A percentile compares a stretch with the other conserved stretches of the same genome.
Conservation (phyloP, 352 stramenopile genomes). For the Pythium utonaiense region DNA sequence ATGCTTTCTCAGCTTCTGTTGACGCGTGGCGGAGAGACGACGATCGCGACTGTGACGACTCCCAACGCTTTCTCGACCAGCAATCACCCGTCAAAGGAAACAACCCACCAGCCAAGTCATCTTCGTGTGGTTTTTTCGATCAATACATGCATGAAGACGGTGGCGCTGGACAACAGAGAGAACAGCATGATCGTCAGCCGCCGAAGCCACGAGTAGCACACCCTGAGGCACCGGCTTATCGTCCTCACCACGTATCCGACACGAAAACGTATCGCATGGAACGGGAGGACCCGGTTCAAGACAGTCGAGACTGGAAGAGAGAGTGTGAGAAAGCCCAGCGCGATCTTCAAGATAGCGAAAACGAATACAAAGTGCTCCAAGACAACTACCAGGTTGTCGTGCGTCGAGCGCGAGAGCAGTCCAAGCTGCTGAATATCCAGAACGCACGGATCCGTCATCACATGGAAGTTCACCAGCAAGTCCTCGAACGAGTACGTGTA, state of each 20-base stretch:
- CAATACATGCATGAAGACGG: not conserved
- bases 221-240: not conserved
- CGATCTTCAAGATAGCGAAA: conserved; percentile 28
- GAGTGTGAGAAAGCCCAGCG: conserved; percentile 24
- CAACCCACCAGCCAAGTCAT: not conserved
- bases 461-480: conserved; percentile 53
- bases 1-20: not conserved
- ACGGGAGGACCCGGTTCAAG: not conserved
- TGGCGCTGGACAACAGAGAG: not conserved
- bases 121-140: conserved; percentile 7
- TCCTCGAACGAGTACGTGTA: conserved; percentile 41
- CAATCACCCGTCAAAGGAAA: conserved; percentile 17
- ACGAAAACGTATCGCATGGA: not conserved
- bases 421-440: conserved; percentile 63
- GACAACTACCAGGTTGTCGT: conserved; percentile 54
- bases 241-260: not conserved
- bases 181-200: not conserved
- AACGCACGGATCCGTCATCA: conserved; percentile 47
- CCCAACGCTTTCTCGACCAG: conserved; percentile 17
- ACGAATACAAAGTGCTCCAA: conserved; percentile 33
- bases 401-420: conserved; percentile 59
- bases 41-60: conserved; percentile 16
- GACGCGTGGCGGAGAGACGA: not conserved
- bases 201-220: not conserved
- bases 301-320: conserved; percentile 9